phyloP scores from a whole-genome alignment of 2,329 filamentous ascomycete species.

The Neopestalotiopsis sp. region DNA sequence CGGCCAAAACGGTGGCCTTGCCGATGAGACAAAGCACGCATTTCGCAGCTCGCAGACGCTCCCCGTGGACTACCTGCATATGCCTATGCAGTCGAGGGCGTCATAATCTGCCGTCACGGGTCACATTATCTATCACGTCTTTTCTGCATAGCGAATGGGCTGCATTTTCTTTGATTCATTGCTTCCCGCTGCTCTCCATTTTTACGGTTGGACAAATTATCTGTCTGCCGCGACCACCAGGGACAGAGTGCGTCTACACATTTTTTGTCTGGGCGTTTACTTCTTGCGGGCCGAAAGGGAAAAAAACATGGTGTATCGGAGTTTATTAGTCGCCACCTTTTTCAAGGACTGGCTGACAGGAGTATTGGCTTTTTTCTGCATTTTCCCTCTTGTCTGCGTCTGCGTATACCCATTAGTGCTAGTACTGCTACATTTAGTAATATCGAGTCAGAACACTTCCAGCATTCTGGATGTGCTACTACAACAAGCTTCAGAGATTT shows the following conservation, averaged over 20 bases:
- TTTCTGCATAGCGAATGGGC: conserved; percentile 20
- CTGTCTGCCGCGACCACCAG: background rate
- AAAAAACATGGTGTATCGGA: background rate
- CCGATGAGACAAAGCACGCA: conserved; percentile 27
- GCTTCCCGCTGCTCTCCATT: background rate
- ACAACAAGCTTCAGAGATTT: background rate
- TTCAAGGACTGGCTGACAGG: background rate
- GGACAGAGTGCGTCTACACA: background rate
- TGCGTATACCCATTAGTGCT: conserved; percentile 2
- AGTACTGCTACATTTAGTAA: conserved; percentile 1
- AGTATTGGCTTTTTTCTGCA: background rate
- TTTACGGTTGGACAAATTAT: background rate
- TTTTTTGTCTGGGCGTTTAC: background rate
- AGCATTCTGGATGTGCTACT: conserved; percentile 1
- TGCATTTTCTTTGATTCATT: conserved; percentile 10
- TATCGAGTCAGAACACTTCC: background rate
- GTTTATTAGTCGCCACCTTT: background rate
- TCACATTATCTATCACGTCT: conserved; percentile 7
- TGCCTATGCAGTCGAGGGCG: conserved; percentile 20
- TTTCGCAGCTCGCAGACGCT: conserved; percentile 26
- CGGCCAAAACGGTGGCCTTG: conserved; percentile 24
- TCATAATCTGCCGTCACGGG: background rate
- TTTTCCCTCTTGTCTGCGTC: background rate
- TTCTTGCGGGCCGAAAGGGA: background rate
- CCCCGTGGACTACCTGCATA: conserved; percentile 29